Base-by-base conservation (phyloP, 805 yeast genomes). In the Scheffersomyces lignosus region DNA sequence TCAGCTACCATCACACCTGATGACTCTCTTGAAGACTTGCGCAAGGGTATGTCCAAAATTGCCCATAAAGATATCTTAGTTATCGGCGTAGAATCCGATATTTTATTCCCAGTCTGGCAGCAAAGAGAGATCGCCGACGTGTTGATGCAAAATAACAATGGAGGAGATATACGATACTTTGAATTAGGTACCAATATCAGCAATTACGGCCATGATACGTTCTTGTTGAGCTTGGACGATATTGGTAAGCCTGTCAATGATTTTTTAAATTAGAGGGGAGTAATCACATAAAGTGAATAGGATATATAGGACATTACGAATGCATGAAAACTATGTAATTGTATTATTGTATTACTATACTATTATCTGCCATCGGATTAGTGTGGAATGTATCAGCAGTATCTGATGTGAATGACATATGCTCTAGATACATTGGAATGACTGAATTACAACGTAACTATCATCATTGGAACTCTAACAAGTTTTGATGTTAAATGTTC, bases 51-150 rank as follows among this genome's bases (percentile, higher is more conserved):
- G 70, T 51, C 56, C 20, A 75, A 77, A 18, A 66, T 90, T 38
- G 70, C 83, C 1, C 70, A 81, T 45, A 78, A 80, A 41, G 80
- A 84, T 23, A 72, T 86, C 3, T 67, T 90, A 38, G 87, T 90
- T 3, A 75, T 90, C 35, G 97, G 97, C 8, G 96, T 89, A n/a
- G 93, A 87, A 54, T 83, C 93, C 1, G 97, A 90, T 57, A 85
- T 86, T 27, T 70, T 90, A 34, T 90, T 90, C 70, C 97, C 97
- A 1, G 87, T 83, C 25, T 87, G 96, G 96, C 97, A 90, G 65
- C 97, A 90, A 62, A 64, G 81, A 38, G 96, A 90, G 56, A 80
- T 87, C 38, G 81, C 79, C 18, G 75, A 78, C 12, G 77, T 80
- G 25, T 69, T 90, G 31, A 63, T 57, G 34, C 61, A 54, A 26